Base-by-base conservation (phyloP, 2,329 filamentous ascomycete genomes). In the Trichoderma aggressivum region DNA sequence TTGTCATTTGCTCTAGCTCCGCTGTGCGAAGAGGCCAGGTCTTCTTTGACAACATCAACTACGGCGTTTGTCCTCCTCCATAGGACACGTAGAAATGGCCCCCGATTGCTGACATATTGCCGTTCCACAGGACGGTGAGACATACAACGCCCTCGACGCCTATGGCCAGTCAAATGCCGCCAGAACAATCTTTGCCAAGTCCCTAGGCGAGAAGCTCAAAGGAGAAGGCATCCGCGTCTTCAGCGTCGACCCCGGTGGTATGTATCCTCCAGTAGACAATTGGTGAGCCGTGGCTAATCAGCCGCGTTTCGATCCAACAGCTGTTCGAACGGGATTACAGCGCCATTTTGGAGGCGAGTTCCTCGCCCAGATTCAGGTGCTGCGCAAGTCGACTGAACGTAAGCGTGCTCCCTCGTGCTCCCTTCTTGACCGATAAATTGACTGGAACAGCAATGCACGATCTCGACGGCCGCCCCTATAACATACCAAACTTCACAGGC, bases 401-500 rank as follows among this genome's bases (percentile, higher is more conserved):
- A 61, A 69, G 70, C 30, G 3, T 16, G 26, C 21, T 24, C 36
- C 21, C 26, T 28, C 26, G 26, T 28, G 3, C 26, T 39, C 30
- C 14, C 30, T 24, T 11, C 30, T 58, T 60, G n/a, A n/a, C 55
- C 50, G 36, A 68, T n/a, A n/a, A n/a, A 50, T 32, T 24, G 6
- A 21, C 30, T 34, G n/a, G n/a, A 60, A 14, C 24, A 55, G 67
- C 34, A 8, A 10, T 62, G 30, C 59, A 43, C 24, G 72, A 73
- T 53, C 32, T 70, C 14, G 72, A 73, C 14, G 72, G 72, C 11
- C 67, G 58, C n/a, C 24, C 56, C 16, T 60, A 34, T 4, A 18
- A 56, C 28, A 26, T 72, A 32, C 70, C 72, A 1, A 21, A 39
- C 16, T 70, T 71, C 39, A 73, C 72, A 76, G 77, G 71, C 85